Evolutionary conservation across 495 filamentous ascomycete genomes (phyloP).

Genomic region (Neurospora sp.): DNA sequence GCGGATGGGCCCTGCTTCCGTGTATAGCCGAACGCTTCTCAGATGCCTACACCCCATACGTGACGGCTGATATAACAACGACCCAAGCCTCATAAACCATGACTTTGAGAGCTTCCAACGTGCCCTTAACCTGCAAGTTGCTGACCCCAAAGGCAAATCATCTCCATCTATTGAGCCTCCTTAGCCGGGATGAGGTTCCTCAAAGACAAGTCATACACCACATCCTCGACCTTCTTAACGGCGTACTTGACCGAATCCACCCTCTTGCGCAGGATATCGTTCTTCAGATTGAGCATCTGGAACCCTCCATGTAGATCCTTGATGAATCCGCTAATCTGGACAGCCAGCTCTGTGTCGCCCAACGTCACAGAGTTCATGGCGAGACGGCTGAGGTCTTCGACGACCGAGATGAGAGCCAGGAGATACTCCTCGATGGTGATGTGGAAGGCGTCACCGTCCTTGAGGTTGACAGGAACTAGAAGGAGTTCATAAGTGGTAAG

Average conservation of each 20-base stretch:
- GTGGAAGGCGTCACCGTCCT: constrained; percentile 83
- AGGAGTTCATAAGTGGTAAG: neutral
- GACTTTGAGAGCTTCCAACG: neutral
- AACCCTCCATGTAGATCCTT: constrained; percentile 94
- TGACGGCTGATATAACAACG: neutral
- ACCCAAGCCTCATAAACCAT: neutral
- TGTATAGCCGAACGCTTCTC: neutral
- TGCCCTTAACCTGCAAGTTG: neutral
- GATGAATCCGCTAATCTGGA: constrained; percentile 82
- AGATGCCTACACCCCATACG: neutral
- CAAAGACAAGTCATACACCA: constrained; percentile 88
- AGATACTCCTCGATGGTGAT: constrained; percentile 96
- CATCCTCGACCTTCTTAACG: constrained; percentile 97
- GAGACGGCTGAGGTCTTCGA: constrained; percentile 83
- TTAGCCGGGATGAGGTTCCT: constrained; percentile 63
- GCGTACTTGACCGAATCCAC: constrained; percentile 93
- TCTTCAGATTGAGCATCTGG: constrained; percentile 94
- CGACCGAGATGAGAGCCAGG: constrained; percentile 69
- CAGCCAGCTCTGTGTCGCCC: constrained; percentile 73
- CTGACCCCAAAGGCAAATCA: neutral
- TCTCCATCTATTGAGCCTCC: constrained; percentile 13
- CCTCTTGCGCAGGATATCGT: constrained; percentile 77
- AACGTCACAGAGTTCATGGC: constrained; percentile 95
- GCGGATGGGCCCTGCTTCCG: neutral
- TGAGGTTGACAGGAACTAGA: constrained; percentile 88